Base-by-base conservation (phyloP, 768 basidiomycete species). In the Macrolepiota dolichaula region DNA sequence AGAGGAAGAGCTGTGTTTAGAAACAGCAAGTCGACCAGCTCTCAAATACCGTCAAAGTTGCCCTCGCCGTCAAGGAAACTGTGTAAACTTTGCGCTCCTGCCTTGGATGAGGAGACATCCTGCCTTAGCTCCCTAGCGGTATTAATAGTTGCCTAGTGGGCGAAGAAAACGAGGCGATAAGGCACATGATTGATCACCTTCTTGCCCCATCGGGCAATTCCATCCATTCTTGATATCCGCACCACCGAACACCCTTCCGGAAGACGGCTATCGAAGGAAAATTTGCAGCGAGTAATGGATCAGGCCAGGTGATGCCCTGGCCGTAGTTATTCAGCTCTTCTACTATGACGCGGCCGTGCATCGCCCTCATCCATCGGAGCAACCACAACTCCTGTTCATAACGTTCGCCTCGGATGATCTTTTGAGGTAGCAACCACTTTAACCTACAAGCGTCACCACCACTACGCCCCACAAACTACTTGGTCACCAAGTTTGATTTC, bases 91-190 rank as follows among this genome's bases (percentile, higher is more conserved):
- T 22, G 13, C 11, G 51, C 19, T 15, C 40, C 24, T 24, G 24
- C n/a, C 51, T 53, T 53, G 40, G 35, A 59, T 44, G 42, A 17
- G 24, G 51, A 29, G 42, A 22, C 57, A 58, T 53, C 40, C 40
- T 44, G 38, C 53, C 35, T 38, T 5, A 38, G 25, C 29, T 10
- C 29, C n/a, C 29, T n/a, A 53, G 10, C 35, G 17, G 51, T n/a
- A 44, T 42, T 60, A 53, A 60, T n/a, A 53, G 51, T 60, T 46
- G 59, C 19, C 29, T 11, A 24, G 13, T 52, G 42, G 11, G 46
- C 40, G 40, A 46, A 44, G 51, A 53, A 53, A 60, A 60, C 51
- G 59, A 60, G 59, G 59, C 42, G 4, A 40, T n/a, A 13, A 24
- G 32, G 46, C 29, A 57, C 55, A 47, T 36, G 46, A 57, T 50